Conservation (phyloP, 2,329 filamentous ascomycete species). For the Alternaria sp. region DNA sequence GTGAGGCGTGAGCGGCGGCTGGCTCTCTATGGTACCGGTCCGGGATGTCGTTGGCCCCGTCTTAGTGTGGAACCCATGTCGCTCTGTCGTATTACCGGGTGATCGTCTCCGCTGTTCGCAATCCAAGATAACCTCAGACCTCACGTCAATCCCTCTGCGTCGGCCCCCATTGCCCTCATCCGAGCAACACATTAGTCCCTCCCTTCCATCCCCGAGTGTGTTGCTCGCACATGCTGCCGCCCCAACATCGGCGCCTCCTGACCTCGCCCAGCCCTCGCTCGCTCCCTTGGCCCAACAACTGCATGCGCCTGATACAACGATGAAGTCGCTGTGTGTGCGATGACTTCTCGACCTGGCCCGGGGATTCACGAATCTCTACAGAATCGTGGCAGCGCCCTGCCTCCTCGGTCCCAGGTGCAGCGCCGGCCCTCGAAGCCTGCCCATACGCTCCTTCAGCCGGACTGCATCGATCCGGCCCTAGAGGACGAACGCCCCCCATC, state of each 20-base stretch:
- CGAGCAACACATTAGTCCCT: slow-evolving; percentile 12
- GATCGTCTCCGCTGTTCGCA: slow-evolving; percentile 22
- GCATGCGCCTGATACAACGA: slow-evolving; percentile 46
- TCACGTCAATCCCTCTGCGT: slow-evolving; percentile 10
- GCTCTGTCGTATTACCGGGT: slow-evolving; percentile 16
- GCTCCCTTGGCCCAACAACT: slow-evolving; percentile 29
- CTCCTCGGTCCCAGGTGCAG: slow-evolving; percentile 38
- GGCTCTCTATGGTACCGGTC: slow-evolving; percentile 4
- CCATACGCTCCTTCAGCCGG: slow-evolving; percentile 38
- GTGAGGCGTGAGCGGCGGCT: slow-evolving; percentile 7
- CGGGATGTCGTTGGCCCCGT: slow-evolving; percentile 6
- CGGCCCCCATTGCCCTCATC: slow-evolving; percentile 9
- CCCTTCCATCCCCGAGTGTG: slow-evolving; percentile 10
- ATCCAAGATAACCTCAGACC: slow-evolving; percentile 21
- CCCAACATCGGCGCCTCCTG: slow-evolving; percentile 10
- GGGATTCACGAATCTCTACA: slow-evolving; percentile 51
- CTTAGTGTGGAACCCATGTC: slow-evolving; percentile 15
- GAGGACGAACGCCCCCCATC: slow-evolving; percentile 38
- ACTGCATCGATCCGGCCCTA: slow-evolving; percentile 46
- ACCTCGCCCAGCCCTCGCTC: slow-evolving; percentile 23
- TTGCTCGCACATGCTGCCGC: slow-evolving; percentile 20
- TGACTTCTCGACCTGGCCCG: slow-evolving; percentile 55
- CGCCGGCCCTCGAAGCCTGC: slow-evolving; percentile 39
- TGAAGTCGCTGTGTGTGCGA: slow-evolving; percentile 52
- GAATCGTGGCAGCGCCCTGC: slow-evolving; percentile 45